Evolutionary conservation across 73 alveolate genomes (phyloP).

Genomic region (Stentor roeselii): DNA sequence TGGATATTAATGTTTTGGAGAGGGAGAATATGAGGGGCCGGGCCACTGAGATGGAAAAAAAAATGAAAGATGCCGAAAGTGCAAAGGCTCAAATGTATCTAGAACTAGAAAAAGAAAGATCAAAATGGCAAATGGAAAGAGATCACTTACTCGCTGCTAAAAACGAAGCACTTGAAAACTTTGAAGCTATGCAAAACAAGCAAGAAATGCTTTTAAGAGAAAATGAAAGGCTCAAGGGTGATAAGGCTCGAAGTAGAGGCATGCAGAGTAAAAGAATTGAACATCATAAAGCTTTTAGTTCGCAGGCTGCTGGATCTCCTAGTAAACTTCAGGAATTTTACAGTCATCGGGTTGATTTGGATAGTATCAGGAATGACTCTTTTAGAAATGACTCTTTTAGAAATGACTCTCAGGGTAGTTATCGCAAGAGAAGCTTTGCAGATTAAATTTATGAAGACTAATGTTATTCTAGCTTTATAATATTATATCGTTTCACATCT

Average conservation of each 20-base stretch:
- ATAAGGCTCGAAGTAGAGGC: background rate
- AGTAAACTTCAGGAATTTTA: background rate
- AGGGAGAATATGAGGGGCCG: constrained; percentile 68
- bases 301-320: background rate
- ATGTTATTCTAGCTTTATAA: no score
- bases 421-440: background rate
- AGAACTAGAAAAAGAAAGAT: constrained; percentile 91
- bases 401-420: background rate
- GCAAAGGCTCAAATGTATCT: constrained; percentile 67
- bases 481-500: no score
- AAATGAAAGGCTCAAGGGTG: constrained; percentile 77
- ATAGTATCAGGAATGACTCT: background rate
- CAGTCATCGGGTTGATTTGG: background rate
- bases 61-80: constrained; percentile 70
- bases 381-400: background rate
- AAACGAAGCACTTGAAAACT: constrained; percentile 70
- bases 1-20: constrained; percentile 43
- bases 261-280: background rate
- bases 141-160: constrained; percentile 66
- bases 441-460: no score
- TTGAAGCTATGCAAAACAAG: constrained; percentile 65
- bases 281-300: background rate
- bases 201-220: constrained; percentile 86
- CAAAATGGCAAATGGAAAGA: constrained; percentile 90
- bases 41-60: constrained; percentile 75